These are phyloP conservation scores for Trichoderma koningiopsis DNA, from an alignment of 2,329 filamentous ascomycete genomes.

Conservation along the genomic window DNA sequence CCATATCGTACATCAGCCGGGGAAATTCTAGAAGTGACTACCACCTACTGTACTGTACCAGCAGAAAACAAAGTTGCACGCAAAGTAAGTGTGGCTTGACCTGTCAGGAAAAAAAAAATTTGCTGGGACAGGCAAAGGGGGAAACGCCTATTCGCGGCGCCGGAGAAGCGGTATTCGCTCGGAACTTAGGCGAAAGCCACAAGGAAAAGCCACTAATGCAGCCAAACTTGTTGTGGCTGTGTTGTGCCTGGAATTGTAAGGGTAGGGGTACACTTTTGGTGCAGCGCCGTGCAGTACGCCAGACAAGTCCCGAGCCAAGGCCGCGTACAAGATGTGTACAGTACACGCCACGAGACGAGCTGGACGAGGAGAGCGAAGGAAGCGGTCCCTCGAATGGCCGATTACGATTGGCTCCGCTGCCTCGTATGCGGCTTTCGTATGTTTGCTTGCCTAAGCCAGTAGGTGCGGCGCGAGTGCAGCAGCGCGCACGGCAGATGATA, in stretches of 20 bases:
- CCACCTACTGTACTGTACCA: neutral
- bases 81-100: neutral
- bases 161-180: neutral
- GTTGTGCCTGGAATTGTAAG: neutral
- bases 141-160: neutral
- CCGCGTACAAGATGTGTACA: neutral
- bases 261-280: neutral
- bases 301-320: neutral
- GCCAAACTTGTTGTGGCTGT: neutral
- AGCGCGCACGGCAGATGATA: too few relatives aligned
- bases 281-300: neutral
- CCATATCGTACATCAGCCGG: neutral
- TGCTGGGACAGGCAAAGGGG: neutral
- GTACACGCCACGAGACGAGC: too few relatives aligned
- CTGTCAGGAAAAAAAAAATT: neutral
- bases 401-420: too few relatives aligned
- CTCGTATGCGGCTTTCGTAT: too few relatives aligned
- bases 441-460: too few relatives aligned
- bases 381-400: too few relatives aligned
- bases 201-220: neutral
- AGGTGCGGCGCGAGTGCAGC: too few relatives aligned
- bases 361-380: neutral
- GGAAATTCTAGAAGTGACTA: slow-evolving; percentile 18
- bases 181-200: slow-evolving; percentile 1
- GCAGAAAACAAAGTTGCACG: neutral